Base-by-base conservation (phyloP, 2,329 filamentous ascomycete genomes). In the Neofusicoccum sp. region DNA sequence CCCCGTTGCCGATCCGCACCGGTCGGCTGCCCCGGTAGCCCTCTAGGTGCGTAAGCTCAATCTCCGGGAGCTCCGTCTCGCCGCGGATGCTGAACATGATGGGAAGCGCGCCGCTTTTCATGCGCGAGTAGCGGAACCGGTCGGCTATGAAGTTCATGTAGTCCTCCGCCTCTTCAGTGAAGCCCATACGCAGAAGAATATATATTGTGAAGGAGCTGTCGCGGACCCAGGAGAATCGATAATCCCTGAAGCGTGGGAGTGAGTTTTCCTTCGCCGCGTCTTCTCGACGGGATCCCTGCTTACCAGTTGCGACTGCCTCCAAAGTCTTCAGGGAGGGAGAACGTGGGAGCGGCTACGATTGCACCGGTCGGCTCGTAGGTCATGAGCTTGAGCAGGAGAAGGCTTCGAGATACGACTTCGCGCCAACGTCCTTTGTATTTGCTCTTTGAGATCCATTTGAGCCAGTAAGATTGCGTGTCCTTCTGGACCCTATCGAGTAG, bases 21-120 rank as follows among this genome's bases (percentile, higher is more conserved):
- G 90, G 90, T 52, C 78, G 83, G 72, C 89, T 92, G 31, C 85
- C 84, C 59, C 86, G 82, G 72, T 93, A 92, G 2, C 90, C 90
- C 48, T 91, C 87, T 2, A 93, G 81, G 68, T 93, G 90, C 59
- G 80, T 74, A 5, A 92, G 81, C 66, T 90, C 89, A 39, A 82
- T 70, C 75, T 92, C 90, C 0, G 89, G 89, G 41, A 93, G 90
- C 43, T 92, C 87, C 1, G 89, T 92, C 48, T 87, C 87, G 50
- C 90, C 90, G 29, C 86, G 83, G 67, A 93, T 92, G 44, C 56
- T 91, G 71, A 93, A 92, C 90, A 93, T 93, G 71, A 93, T 91
- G 11, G 90, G 90, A 39, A 93, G 76, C 0, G 84, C 86, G 34
- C 86, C 85, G 56, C 88, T 84, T 1, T 82, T 72, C 6, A 79